These are phyloP conservation scores for Aspergillus bridgeri DNA, from an alignment of 495 filamentous ascomycete species.

Conservation along the genomic window DNA sequence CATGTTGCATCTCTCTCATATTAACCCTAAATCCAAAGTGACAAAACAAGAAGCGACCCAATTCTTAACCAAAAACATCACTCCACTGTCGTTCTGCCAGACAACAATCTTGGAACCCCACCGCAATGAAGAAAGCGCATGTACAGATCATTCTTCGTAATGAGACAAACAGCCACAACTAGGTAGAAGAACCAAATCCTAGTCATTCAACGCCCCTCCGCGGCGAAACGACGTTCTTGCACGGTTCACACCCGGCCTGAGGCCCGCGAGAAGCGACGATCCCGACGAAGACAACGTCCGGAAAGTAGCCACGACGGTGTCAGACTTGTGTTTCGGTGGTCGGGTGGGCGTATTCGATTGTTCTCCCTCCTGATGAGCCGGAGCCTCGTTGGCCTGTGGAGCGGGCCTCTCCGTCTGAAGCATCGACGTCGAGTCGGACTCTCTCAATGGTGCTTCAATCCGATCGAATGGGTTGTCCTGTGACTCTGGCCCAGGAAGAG, in stretches of 20 bases:
- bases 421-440: neutral
- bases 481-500: neutral
- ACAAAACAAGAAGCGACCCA: neutral
- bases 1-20: too few relatives aligned
- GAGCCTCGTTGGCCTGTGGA: neutral
- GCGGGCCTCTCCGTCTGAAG: neutral
- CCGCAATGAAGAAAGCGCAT: neutral
- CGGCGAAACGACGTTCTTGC: constrained; percentile 14
- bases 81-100: neutral
- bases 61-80: neutral
- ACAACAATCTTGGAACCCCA: too few relatives aligned
- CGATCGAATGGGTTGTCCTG: neutral
- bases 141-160: neutral
- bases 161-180: neutral
- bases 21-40: neutral
- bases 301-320: neutral
- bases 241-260: constrained; percentile 7
- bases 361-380: neutral
- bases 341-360: neutral
- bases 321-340: neutral
- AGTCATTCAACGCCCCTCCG: neutral
- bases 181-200: neutral
- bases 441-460: neutral
- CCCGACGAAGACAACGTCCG: constrained; percentile 12
- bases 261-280: constrained; percentile 8